phyloP scores from a whole-genome alignment of 2,329 filamentous ascomycete species.

The Nothophaeocryptopus gaeumannii region DNA sequence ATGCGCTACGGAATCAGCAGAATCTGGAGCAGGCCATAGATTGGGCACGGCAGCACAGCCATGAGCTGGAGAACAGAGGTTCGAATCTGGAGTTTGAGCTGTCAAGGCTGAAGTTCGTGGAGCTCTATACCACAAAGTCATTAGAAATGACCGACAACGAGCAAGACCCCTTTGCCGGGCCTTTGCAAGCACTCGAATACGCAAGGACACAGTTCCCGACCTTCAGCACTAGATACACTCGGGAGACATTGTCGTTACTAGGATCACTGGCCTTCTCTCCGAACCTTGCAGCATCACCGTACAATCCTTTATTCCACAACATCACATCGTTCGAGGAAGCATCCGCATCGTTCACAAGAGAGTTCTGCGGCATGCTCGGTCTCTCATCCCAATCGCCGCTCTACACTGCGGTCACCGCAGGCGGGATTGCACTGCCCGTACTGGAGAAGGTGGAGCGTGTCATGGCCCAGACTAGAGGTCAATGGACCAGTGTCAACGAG shows the following conservation, averaged over 20 bases:
- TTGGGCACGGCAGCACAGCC: constrained; percentile 74
- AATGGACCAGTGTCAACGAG: constrained; percentile 91
- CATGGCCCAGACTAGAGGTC: constrained; percentile 83
- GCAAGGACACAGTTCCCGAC: constrained; percentile 69
- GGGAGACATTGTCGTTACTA: constrained; percentile 77
- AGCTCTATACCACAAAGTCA: constrained; percentile 63
- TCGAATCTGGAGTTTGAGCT: constrained; percentile 96
- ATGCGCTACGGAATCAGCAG: constrained; percentile 65
- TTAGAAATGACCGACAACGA: constrained; percentile 46
- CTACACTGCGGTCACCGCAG: constrained; percentile 88
- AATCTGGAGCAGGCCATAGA: constrained; percentile 80
- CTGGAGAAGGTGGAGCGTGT: constrained; percentile 84
- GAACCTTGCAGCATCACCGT: constrained; percentile 75
- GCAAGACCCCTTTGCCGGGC: constrained; percentile 50
- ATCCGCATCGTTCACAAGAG: constrained; percentile 68
- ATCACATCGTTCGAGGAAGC: constrained; percentile 77
- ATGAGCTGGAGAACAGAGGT: constrained; percentile 71
- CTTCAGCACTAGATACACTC: constrained; percentile 71
- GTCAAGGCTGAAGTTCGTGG: constrained; percentile 82
- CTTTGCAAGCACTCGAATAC: constrained; percentile 68
- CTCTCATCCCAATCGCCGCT: constrained; percentile 88
- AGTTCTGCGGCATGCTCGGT: constrained; percentile 89
- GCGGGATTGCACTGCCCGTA: constrained; percentile 84
- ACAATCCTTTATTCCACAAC: constrained; percentile 73
- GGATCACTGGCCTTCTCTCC: constrained; percentile 75